These are phyloP conservation scores for Trametes pubescens DNA, from an alignment of 1,284 basidiomycete genomes.

Conservation along the genomic window DNA sequence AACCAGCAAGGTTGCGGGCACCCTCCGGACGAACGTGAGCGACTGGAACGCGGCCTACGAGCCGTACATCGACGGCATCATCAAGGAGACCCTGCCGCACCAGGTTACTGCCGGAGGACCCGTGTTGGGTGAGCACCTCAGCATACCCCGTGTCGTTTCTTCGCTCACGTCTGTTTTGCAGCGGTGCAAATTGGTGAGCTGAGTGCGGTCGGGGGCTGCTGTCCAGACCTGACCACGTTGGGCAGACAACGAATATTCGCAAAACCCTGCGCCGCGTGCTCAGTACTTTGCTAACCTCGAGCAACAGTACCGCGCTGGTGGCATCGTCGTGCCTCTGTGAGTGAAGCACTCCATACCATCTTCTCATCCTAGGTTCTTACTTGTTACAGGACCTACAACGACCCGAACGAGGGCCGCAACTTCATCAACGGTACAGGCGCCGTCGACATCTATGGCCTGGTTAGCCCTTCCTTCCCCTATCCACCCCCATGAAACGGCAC, in stretches of 20 bases:
- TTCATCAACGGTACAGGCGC: constrained; percentile 75
- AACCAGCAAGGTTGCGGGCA: constrained; percentile 70
- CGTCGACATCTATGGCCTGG: constrained; percentile 61
- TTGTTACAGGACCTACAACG: constrained; percentile 64
- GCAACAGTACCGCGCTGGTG: constrained; percentile 59
- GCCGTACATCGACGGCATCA: constrained; percentile 72
- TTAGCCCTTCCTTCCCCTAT: constrained; percentile 28
- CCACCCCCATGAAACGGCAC: not conserved
- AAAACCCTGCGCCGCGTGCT: constrained; percentile 53
- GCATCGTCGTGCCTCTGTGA: constrained; percentile 70
- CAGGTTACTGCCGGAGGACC: constrained; percentile 78
- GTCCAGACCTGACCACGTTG: constrained; percentile 5
- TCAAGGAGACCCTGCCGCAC: constrained; percentile 64
- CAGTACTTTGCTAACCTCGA: constrained; percentile 75
- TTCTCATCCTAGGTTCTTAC: no score
- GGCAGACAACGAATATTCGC: constrained; percentile 80
- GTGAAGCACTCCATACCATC: not conserved
- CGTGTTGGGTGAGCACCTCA: constrained; percentile 64
- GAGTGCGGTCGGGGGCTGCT: no score
- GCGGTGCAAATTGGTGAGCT: constrained; percentile 73
- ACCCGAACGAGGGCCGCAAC: constrained; percentile 62
- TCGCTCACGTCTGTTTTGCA: constrained; percentile 33
- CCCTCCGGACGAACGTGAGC: constrained; percentile 72
- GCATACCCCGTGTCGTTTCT: not conserved
- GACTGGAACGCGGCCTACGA: constrained; percentile 77